Percentiles rank a stretch among this genome's conserved stretches.
These are phyloP conservation scores for Mycena floridula DNA, from an alignment of 768 basidiomycete genomes.

Conservation along the genomic window DNA sequence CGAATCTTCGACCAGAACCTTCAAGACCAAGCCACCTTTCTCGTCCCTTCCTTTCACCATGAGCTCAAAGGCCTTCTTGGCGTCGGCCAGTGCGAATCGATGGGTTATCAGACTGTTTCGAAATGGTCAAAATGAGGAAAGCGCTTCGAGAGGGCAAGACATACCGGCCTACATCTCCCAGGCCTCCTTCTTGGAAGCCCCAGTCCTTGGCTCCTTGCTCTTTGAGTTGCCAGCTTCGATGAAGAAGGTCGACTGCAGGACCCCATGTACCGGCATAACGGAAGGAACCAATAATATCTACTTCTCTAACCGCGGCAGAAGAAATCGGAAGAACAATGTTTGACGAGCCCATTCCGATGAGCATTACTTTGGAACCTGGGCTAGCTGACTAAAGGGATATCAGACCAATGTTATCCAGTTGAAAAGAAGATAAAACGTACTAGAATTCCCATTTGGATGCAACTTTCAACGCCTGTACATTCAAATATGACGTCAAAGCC, in stretches of 20 bases:
- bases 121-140: conserved; percentile 41
- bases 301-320: conserved; percentile 78
- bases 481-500: conserved; percentile 94
- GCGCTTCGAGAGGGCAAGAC: conserved; percentile 42
- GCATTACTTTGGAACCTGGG: conserved; percentile 85
- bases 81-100: conserved; percentile 58
- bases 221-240: not conserved
- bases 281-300: conserved; percentile 91
- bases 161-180: not conserved
- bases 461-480: conserved; percentile 90
- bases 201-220: not conserved
- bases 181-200: conserved; percentile 3
- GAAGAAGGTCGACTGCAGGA: conserved; percentile 71
- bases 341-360: conserved; percentile 93
- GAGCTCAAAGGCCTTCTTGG: conserved; percentile 76
- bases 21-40: conserved; percentile 77
- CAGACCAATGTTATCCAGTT: conserved; percentile 1
- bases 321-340: conserved; percentile 80
- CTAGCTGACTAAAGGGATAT: not conserved
- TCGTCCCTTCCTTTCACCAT: conserved; percentile 74
- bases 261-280: conserved; percentile 89
- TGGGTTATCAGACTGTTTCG: conserved; percentile 67
- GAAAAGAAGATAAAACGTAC: conserved; percentile 44
- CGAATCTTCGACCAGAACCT: conserved; percentile 70
- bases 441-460: conserved; percentile 86